Conservation (phyloP, 768 basidiomycete genomes). For the Trametes punicea region DNA sequence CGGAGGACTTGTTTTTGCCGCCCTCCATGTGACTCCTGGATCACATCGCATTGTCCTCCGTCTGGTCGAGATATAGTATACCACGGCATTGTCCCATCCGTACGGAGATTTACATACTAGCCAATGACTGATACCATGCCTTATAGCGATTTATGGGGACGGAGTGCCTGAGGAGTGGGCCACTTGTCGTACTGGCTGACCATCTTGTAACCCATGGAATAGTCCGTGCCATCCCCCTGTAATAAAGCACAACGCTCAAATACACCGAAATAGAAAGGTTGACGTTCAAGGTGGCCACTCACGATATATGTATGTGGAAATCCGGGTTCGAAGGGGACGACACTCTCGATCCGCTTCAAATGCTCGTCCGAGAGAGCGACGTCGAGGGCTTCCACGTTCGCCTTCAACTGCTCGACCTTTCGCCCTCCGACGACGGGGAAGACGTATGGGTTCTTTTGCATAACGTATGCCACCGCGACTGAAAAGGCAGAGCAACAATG, state of each 20-base stretch:
- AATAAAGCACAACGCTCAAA: background rate
- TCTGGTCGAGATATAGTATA: no score
- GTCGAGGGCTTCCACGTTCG: conserved; percentile 19
- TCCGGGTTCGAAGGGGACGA: conserved; percentile 24
- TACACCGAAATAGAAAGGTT: no score
- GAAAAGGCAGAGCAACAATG: conserved; percentile 1
- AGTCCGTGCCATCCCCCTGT: conserved; percentile 20
- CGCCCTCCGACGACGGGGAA: conserved; percentile 22
- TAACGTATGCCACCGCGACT: conserved; percentile 29
- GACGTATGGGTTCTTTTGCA: conserved; percentile 28
- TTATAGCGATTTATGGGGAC: conserved; percentile 11
- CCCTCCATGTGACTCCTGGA: no score
- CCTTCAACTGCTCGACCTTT: conserved; percentile 21
- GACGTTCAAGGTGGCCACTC: background rate
- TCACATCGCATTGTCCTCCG: no score
- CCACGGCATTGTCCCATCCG: no score
- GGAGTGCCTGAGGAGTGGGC: conserved; percentile 21
- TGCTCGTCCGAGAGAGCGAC: conserved; percentile 22
- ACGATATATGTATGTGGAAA: conserved; percentile 20
- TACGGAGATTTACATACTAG: no score
- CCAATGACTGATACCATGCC: no score
- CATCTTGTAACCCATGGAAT: conserved; percentile 8
- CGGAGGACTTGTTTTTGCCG: background rate
- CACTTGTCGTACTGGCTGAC: conserved; percentile 24
- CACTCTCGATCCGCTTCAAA: conserved; percentile 22